Base-by-base conservation (phyloP, 1,284 basidiomycete species). In the Stereum hirsutum region DNA sequence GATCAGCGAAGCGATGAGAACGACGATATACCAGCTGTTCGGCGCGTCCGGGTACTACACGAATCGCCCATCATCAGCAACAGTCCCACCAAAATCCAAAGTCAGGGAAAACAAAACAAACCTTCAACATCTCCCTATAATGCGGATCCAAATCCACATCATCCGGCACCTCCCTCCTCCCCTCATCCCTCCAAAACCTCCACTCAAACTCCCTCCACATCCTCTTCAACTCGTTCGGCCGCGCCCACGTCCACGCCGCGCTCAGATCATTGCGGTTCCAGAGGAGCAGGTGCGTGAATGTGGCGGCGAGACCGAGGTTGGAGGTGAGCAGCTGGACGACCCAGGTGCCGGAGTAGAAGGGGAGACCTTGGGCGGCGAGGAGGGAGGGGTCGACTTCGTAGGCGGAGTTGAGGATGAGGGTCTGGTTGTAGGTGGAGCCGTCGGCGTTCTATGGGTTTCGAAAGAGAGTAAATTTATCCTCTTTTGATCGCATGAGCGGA, bases 251-350 rank as follows among this genome's bases (percentile, higher is more conserved):
- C 47, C 49, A 51, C n/a, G 68, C 61, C 4, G 58, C 52, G 34
- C 63, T 51, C 27, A 74, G 63, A 34, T 70, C 66, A 34, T 66
- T 62, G 7, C 65, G 65, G 45, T 72, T 68, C 71, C 70, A 74
- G 2, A 74, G 28, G 7, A 64, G 44, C 32, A 74, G 64, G 45
- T 73, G 71, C 12, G 63, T 69, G 36, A 74, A 57, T 1, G 67
- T 69, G 0, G 69, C 65, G 1, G 67, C 68, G 36, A 70, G 63
- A 5, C 63, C 63, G 39, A 70, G 48, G 43, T 64, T 68, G 6
- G 50, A 65, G 25, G 58, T 50, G 15, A 72, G 55, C 1, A 71
- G 58, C 39, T 70, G 64, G 0, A 64, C 62, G 25, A 51, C 11
- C 49, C 49, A 51, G 6, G 49, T 49, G 15, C 59, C 61, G 3